Conservation (phyloP, 148 eudicot species). For the Rheum nobile region DNA sequence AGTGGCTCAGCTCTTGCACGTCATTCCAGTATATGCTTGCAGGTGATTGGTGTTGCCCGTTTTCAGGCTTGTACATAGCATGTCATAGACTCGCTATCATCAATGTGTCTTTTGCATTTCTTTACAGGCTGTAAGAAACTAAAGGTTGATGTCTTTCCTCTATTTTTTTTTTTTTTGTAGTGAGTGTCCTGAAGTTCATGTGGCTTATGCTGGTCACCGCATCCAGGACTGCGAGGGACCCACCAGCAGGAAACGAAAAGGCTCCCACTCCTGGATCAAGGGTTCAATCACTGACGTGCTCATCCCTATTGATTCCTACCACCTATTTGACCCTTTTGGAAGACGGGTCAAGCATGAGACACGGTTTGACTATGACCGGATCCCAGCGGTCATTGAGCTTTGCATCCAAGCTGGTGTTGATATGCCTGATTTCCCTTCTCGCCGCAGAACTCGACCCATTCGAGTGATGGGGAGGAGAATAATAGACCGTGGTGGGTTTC, state of each 20-base stretch:
- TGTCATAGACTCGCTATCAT: not conserved
- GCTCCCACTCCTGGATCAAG: constrained; percentile 74
- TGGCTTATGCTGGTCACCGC: constrained; percentile 54
- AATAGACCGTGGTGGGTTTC: constrained; percentile 58
- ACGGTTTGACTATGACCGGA: constrained; percentile 70
- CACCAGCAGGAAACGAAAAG: constrained; percentile 46
- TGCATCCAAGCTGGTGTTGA: constrained; percentile 98
- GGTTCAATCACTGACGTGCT: constrained; percentile 82
- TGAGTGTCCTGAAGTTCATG: constrained; percentile 74
- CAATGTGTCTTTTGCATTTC: not conserved
- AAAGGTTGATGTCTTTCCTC: too few relatives aligned
- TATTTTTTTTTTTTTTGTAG: too few relatives aligned
- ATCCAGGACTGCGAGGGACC: constrained; percentile 69
- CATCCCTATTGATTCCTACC: constrained; percentile 81
- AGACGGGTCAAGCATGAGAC: constrained; percentile 78
- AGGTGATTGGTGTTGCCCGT: constrained; percentile 35
- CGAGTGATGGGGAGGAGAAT: constrained; percentile 71
- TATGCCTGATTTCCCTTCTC: constrained; percentile 69
- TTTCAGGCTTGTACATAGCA: too few relatives aligned
- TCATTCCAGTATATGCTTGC: constrained; percentile 80
- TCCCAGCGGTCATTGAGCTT: constrained; percentile 92
- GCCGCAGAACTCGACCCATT: constrained; percentile 70
- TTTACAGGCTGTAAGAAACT: not conserved
- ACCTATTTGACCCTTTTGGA: constrained; percentile 86
- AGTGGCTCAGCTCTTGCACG: constrained; percentile 76